Evolutionary conservation across 768 basidiomycete genomes (phyloP).

Genomic region (Hericium alpestre): DNA sequence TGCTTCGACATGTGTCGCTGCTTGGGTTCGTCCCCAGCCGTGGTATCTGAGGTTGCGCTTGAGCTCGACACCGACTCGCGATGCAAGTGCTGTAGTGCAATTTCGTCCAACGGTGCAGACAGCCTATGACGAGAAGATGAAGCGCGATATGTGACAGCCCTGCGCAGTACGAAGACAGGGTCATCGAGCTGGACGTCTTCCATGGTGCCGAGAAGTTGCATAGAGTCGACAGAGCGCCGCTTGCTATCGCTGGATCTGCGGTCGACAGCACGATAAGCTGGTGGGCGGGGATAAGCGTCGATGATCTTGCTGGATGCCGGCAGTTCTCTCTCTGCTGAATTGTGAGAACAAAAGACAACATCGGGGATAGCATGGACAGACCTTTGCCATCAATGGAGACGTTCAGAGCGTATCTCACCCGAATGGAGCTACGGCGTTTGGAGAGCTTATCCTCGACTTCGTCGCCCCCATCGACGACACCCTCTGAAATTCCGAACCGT

Average conservation of each 20-base stretch:
- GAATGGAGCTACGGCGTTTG: conserved; percentile 65
- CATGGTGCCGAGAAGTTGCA: conserved; percentile 52
- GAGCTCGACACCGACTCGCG: conserved; percentile 53
- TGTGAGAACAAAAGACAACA: neutral
- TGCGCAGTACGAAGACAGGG: conserved; percentile 82
- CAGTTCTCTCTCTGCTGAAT: conserved; percentile 58
- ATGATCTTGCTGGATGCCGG: conserved; percentile 73
- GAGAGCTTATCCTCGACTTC: conserved; percentile 89
- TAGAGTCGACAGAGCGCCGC: conserved; percentile 81
- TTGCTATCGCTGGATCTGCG: conserved; percentile 52
- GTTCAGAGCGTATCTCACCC: conserved; percentile 77
- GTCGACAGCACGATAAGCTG: conserved; percentile 55
- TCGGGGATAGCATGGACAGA: conserved; percentile 22
- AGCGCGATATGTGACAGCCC: conserved; percentile 31
- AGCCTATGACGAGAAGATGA: conserved; percentile 5
- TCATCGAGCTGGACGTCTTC: conserved; percentile 78
- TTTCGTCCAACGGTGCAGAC: conserved; percentile 68
- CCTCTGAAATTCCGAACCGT: conserved; percentile 88
- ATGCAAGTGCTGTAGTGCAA: conserved; percentile 63
- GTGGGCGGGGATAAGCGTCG: conserved; percentile 73
- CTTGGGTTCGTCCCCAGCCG: conserved; percentile 26
- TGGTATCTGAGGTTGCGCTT: conserved; percentile 42
- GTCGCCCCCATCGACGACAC: conserved; percentile 98
- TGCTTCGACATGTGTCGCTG: conserved; percentile 49
- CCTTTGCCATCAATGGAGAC: conserved; percentile 54